Evolutionary conservation across 305 asterid genomes (phyloP).

Genomic region (Rubia balearica): DNA sequence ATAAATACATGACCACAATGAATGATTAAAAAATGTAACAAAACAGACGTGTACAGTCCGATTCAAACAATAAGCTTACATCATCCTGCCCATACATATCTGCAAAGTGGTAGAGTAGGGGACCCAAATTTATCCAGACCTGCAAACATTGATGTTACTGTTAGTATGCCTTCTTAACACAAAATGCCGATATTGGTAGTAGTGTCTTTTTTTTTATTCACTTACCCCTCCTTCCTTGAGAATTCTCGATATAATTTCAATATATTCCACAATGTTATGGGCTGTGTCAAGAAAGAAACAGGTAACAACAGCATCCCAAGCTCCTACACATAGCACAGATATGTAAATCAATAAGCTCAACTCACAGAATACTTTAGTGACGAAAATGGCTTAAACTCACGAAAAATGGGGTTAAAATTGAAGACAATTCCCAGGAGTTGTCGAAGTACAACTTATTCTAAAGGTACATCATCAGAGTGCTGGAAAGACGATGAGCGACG

Average conservation of each 20-base stretch:
- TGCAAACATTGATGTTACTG: conserved; percentile 33
- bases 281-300: conserved; percentile 97
- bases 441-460: background rate
- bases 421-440: conserved; percentile 1
- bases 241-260: conserved; percentile 75
- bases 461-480: background rate
- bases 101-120: conserved; percentile 91
- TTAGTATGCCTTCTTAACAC: conserved; percentile 4
- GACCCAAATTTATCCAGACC: conserved; percentile 98
- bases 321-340: conserved; percentile 46
- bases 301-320: conserved; percentile 95
- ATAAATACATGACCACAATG: background rate
- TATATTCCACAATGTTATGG: conserved; percentile 85
- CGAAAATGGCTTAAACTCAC: background rate
- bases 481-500: background rate
- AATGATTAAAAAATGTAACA: background rate
- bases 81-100: conserved; percentile 73
- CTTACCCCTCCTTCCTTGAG: conserved; percentile 94
- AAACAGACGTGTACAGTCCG: conserved; percentile 4
- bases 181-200: conserved; percentile 7
- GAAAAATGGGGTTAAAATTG: background rate
- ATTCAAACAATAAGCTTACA: conserved; percentile 36
- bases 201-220: conserved; percentile 16
- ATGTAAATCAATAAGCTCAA: conserved; percentile 1
- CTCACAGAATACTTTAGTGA: background rate